Base-by-base conservation (phyloP, 768 basidiomycete species). In the Tulasnella sp. region DNA sequence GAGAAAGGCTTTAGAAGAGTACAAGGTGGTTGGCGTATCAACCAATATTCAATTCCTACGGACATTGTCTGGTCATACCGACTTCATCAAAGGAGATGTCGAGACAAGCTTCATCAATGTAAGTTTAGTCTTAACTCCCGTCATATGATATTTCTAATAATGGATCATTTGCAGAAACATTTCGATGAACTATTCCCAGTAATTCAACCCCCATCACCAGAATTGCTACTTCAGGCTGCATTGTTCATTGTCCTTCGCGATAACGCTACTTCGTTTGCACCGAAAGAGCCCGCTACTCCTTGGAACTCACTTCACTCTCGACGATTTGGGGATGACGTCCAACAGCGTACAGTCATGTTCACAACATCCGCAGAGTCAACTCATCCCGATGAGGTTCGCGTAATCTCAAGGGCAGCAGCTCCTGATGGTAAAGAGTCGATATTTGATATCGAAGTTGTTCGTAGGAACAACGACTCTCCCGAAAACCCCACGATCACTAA, bases 91-190 rank as follows among this genome's bases (percentile, higher is more conserved):
- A 27, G 85, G 72, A 20, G 79, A 91, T 53, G 76, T 96, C 9
- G 91, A 95, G 61, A 93, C 91, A 2, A 88, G 88, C 3, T 96
- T 96, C 62, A 92, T 96, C 58, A 73, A 76, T 25, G 88, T 88
- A 62, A 44, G 72, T 61, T 12, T 15, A 16, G 22, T 25, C 9
- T 2, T n/a, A 9, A 41, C 22, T 5, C 15, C 7, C 5, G 44
- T 15, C 10, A 29, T 40, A 10, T 25, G 2, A 10, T 9, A 34
- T 20, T 1, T 42, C 29, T 46, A 16, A 41, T n/a, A 10, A 3
- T 53, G n/a, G 5, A 16, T 0, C 6, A 19, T 22, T 13, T 22
- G n/a, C 45, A 92, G 89, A 89, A 87, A 77, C 81, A 93, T 62
- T 74, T 76, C 59, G 70, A 78, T 34, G 76, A 83, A 51, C 69